A percentile compares a stretch with the other conserved stretches of the same genome.
phyloP scores from a whole-genome alignment of 768 basidiomycete genomes.

The Imleria badia region DNA sequence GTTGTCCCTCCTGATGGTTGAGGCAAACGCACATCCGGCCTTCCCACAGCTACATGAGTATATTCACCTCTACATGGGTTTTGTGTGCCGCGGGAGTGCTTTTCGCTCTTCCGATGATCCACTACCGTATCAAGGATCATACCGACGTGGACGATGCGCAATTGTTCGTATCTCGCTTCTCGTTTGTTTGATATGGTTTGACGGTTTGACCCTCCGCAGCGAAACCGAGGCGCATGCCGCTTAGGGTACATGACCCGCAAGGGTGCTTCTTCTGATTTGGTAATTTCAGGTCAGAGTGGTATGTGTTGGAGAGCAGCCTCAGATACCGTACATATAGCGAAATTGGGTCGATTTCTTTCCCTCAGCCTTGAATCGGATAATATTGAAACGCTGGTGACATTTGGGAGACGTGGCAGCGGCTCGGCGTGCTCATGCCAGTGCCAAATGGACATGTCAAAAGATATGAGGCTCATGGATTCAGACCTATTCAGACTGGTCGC shows the following conservation, averaged over 20 bases:
- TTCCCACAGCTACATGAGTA: constrained; percentile 54
- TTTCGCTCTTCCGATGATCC: constrained; percentile 73
- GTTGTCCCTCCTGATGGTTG: background rate
- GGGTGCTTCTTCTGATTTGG: background rate
- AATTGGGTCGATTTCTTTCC: no score
- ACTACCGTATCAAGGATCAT: constrained; percentile 64
- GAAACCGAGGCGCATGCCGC: constrained; percentile 4
- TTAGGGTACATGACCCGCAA: background rate
- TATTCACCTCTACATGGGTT: constrained; percentile 75
- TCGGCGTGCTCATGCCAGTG: no score
- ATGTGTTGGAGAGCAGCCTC: background rate
- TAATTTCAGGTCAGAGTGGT: background rate
- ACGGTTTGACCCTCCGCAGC: constrained; percentile 5
- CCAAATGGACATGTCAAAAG: no score
- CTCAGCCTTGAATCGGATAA: no score
- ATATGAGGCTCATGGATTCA: no score
- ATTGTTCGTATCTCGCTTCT: constrained; percentile 36
- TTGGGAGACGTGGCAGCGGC: no score
- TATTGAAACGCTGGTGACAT: no score
- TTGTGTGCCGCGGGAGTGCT: constrained; percentile 62
- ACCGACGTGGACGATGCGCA: constrained; percentile 52
- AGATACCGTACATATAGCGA: background rate
- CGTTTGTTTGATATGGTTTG: background rate
- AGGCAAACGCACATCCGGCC: background rate
- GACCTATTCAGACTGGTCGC: no score